Evolutionary conservation across 2,329 filamentous ascomycete genomes (phyloP).

Genomic region (Teratosphaeriaceae sp.): DNA sequence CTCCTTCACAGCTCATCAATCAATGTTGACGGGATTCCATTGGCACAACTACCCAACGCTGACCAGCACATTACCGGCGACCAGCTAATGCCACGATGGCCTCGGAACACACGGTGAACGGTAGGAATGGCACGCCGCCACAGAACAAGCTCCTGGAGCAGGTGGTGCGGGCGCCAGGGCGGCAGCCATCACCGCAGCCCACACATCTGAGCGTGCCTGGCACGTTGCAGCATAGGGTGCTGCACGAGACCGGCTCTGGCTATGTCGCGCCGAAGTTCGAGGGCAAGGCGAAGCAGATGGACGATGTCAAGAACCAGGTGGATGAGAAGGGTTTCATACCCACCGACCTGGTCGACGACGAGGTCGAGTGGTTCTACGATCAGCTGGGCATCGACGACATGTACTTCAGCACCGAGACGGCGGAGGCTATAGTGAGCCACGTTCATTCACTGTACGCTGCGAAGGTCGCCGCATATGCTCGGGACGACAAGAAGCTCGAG

Average conservation of each 20-base stretch:
- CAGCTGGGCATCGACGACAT: conserved; percentile 97
- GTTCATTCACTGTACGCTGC: conserved; percentile 95
- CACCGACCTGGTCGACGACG: conserved; percentile 69
- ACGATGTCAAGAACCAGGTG: conserved; percentile 76
- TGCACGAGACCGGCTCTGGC: conserved; percentile 84
- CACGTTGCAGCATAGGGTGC: conserved; percentile 49
- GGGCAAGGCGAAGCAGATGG: conserved; percentile 88
- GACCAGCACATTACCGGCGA: background rate
- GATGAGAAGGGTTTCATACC: conserved; percentile 81
- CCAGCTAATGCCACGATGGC: conserved; percentile 5
- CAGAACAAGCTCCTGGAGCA: conserved; percentile 54
- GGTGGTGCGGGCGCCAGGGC: conserved; percentile 46
- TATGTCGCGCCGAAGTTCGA: conserved; percentile 93
- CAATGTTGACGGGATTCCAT: background rate
- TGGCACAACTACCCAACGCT: background rate
- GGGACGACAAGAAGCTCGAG: conserved; percentile 89
- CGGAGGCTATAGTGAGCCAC: conserved; percentile 82
- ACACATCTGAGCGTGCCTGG: conserved; percentile 73
- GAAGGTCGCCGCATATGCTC: conserved; percentile 88
- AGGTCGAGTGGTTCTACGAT: conserved; percentile 96
- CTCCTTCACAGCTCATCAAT: background rate
- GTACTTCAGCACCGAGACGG: conserved; percentile 88
- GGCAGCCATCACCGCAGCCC: conserved; percentile 79
- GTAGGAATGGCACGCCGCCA: conserved; percentile 9
- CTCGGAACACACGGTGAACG: conserved; percentile 2